phyloP scores from a whole-genome alignment of 495 filamentous ascomycete genomes.

The Neurospora cerealis region DNA sequence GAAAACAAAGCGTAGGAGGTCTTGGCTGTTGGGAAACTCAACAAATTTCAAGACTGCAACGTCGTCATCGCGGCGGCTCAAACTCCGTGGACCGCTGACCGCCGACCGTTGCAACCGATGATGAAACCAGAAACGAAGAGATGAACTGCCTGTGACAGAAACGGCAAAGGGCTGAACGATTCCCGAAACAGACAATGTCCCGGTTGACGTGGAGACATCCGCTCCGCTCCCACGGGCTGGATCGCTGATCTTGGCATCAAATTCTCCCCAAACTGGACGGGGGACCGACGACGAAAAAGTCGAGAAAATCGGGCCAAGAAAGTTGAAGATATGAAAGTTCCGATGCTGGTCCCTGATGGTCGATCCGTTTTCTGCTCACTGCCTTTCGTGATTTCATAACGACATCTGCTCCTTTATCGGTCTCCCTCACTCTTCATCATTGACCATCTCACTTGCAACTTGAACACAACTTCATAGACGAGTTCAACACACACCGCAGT shows the following conservation, averaged over 20 bases:
- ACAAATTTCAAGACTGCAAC: neutral
- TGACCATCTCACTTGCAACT: neutral
- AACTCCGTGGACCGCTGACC: neutral
- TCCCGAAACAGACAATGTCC: neutral
- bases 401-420: neutral
- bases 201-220: neutral
- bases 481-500: no score
- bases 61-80: neutral
- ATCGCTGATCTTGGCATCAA: conserved; percentile 3
- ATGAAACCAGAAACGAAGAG: neutral
- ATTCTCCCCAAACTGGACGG: neutral
- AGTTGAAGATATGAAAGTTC: neutral
- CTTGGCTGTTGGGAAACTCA: neutral
- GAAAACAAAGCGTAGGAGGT: no score
- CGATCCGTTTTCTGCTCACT: neutral
- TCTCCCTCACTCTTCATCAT: neutral
- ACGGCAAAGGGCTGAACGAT: neutral
- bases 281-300: neutral
- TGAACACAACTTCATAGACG: neutral
- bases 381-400: neutral
- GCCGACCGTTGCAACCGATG: neutral
- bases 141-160: neutral
- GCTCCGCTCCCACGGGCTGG: conserved; percentile 6
- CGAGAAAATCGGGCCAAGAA: neutral
- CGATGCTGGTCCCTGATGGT: neutral